These are phyloP conservation scores for Mycena sanguinolenta DNA, from an alignment of 768 basidiomycete genomes.

Conservation along the genomic window DNA sequence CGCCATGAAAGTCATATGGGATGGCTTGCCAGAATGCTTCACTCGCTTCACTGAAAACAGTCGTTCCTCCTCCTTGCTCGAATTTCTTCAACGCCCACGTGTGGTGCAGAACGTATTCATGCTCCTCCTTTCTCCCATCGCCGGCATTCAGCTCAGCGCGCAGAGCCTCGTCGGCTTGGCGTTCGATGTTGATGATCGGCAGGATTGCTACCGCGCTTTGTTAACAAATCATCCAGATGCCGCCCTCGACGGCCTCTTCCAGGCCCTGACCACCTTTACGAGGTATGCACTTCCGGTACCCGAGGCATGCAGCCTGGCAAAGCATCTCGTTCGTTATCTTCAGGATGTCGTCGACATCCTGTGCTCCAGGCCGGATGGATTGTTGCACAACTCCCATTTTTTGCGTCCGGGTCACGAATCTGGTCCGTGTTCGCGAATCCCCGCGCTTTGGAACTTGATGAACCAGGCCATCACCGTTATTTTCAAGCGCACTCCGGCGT, in stretches of 20 bases:
- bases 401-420: constrained; percentile 57
- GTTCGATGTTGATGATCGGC: constrained; percentile 90
- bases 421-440: constrained; percentile 67
- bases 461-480: constrained; percentile 84
- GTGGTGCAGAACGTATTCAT: constrained; percentile 72
- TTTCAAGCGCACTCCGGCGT: constrained; percentile 85
- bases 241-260: constrained; percentile 77
- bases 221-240: constrained; percentile 75
- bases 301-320: constrained; percentile 92
- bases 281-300: constrained; percentile 72
- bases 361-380: constrained; percentile 78
- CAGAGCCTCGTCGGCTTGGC: constrained; percentile 87
- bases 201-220: constrained; percentile 88
- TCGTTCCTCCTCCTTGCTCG: constrained; percentile 61
- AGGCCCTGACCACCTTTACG: constrained; percentile 77
- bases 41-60: constrained; percentile 76
- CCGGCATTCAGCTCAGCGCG: constrained; percentile 78
- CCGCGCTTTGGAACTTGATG: constrained; percentile 87
- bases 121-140: constrained; percentile 87
- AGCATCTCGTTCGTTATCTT: constrained; percentile 90
- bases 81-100: constrained; percentile 67
- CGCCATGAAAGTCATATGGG: constrained; percentile 67
- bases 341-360: constrained; percentile 93
- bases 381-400: constrained; percentile 71
- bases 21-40: constrained; percentile 73